phyloP scores from a whole-genome alignment of 768 basidiomycete species.

The Chiua virens region DNA sequence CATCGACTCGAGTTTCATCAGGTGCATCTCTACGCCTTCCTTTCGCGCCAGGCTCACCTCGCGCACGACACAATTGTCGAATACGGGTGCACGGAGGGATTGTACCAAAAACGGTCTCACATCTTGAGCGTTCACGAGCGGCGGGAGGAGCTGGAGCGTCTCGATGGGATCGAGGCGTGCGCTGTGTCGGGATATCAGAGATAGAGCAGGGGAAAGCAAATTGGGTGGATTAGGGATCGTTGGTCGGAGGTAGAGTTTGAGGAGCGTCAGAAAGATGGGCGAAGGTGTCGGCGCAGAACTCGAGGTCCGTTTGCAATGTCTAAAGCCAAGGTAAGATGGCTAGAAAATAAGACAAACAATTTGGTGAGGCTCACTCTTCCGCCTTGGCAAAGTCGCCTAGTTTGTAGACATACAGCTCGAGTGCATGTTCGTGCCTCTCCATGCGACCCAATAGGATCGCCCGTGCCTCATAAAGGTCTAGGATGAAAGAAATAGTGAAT shows the following conservation, averaged over 20 bases:
- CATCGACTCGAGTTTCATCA: conserved; percentile 77
- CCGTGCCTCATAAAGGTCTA: conserved; percentile 88
- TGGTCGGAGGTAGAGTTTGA: conserved; percentile 86
- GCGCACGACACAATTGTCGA: conserved; percentile 67
- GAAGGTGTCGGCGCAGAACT: conserved; percentile 52
- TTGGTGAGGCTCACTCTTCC: conserved; percentile 70
- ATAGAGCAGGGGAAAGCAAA: conserved; percentile 78
- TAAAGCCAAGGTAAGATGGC: conserved; percentile 31
- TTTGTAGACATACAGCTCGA: conserved; percentile 93
- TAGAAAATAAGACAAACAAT: too few species aligned
- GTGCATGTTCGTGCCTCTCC: conserved; percentile 88
- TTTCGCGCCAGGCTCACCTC: conserved; percentile 72
- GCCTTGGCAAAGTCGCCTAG: conserved; percentile 83
- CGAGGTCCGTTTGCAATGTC: conserved; percentile 89
- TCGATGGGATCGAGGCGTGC: conserved; percentile 79
- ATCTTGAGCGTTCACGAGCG: conserved; percentile 82
- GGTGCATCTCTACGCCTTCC: conserved; percentile 68
- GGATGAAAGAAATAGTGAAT: background rate
- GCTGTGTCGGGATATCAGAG: conserved; percentile 84
- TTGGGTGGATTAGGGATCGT: conserved; percentile 48
- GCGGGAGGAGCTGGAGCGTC: conserved; percentile 84
- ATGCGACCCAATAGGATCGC: conserved; percentile 89
- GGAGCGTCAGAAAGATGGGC: conserved; percentile 77
- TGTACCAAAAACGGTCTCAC: conserved; percentile 77
- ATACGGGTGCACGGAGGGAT: conserved; percentile 61